phyloP scores from a whole-genome alignment of 2,329 filamentous ascomycete genomes.

The Pestalotiopsis sp. region DNA sequence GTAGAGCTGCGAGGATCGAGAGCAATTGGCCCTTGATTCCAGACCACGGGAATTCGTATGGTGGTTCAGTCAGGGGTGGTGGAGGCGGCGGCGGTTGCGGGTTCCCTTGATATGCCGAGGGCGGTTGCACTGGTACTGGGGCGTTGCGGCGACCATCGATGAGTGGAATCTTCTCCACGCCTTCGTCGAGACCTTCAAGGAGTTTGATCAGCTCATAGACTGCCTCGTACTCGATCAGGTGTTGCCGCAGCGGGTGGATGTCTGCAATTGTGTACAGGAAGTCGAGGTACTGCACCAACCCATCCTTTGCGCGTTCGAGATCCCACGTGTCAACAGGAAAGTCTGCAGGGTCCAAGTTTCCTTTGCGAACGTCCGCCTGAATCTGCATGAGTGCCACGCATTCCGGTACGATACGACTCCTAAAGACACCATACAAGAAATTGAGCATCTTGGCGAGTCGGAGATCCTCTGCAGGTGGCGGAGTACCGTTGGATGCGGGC shows the following conservation, averaged over 20 bases:
- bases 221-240: conserved; percentile 90
- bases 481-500: conserved; percentile 19
- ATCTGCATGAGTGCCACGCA: conserved; percentile 93
- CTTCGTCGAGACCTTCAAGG: conserved; percentile 83
- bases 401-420: conserved; percentile 89
- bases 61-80: conserved; percentile 61
- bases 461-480: conserved; percentile 48
- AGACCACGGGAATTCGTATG: conserved; percentile 65
- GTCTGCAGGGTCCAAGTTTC: conserved; percentile 75
- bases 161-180: conserved; percentile 80
- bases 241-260: conserved; percentile 77
- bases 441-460: conserved; percentile 69
- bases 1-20: conserved; percentile 82
- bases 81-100: conserved; percentile 42
- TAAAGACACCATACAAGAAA: conserved; percentile 91
- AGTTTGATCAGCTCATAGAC: conserved; percentile 86
- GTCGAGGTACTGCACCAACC: conserved; percentile 90
- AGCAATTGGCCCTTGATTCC: conserved; percentile 92
- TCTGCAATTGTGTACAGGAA: conserved; percentile 91
- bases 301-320: conserved; percentile 95
- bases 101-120: conserved; percentile 25
- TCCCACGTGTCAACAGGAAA: conserved; percentile 97
- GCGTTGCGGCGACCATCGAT: conserved; percentile 42
- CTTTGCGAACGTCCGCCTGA: conserved; percentile 84
- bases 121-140: conserved; percentile 35